Evolutionary conservation across 1,284 basidiomycete genomes (phyloP).

Genomic region (Cutaneotrichosporon dermatis): DNA sequence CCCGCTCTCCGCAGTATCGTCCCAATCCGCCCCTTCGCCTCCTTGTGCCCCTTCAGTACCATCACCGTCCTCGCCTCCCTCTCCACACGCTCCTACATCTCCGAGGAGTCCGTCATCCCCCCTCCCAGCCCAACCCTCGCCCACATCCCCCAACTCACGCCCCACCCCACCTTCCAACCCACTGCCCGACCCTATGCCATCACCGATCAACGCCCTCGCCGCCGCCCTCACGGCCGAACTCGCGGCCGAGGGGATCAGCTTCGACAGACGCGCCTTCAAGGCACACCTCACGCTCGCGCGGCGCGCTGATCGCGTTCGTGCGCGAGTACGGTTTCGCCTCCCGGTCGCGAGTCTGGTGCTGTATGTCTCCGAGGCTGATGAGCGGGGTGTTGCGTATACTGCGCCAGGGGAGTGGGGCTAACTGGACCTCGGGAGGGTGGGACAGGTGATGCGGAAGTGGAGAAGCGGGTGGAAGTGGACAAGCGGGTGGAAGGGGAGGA

Average conservation of each 20-base stretch:
- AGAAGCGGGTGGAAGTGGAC: too few species aligned
- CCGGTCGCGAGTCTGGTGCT: background rate
- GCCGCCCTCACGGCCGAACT: background rate
- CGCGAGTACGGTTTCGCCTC: background rate
- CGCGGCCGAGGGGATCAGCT: background rate
- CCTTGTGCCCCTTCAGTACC: too few species aligned
- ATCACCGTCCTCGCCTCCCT: too few species aligned
- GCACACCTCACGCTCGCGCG: conserved; percentile 3
- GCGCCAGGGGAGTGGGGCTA: background rate
- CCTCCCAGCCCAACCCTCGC: too few species aligned
- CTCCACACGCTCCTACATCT: too few species aligned
- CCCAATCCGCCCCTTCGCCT: too few species aligned
- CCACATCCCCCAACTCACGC: too few species aligned
- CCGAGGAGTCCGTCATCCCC: too few species aligned
- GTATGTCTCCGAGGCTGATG: background rate
- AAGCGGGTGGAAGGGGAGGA: too few species aligned
- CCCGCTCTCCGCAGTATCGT: too few species aligned
- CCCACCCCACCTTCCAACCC: too few species aligned
- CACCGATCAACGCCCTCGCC: background rate
- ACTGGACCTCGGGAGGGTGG: background rate
- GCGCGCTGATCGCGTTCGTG: background rate
- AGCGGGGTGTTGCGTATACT: background rate
- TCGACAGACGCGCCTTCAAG: background rate
- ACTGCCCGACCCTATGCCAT: background rate
- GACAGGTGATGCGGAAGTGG: background rate